Base-by-base conservation (phyloP, 2,329 filamentous ascomycete genomes). In the Emericellopsis cladophorae region DNA sequence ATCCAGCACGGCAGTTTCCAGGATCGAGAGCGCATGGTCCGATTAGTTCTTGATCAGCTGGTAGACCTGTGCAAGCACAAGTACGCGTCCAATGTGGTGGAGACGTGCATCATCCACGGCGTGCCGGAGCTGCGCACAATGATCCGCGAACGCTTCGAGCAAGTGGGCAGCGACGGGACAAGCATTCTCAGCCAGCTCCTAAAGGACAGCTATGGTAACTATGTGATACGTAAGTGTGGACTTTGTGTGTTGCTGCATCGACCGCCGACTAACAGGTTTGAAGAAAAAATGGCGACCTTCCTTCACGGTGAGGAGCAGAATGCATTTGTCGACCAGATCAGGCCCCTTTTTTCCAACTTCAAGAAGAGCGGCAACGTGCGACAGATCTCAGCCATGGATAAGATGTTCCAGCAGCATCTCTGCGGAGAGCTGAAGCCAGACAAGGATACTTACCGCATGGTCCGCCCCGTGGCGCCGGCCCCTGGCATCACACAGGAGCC, bases 61-160 rank as follows among this genome's bases (percentile, higher is more conserved):
- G 61, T 95, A 32, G 64, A 66, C 2, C 80, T 87, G 51, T 95
- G 88, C 22, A 95, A 88, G 66, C 87, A 96, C 66, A 98, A 98
- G 58, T 93, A 86, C 54, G 90, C 92, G 1, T 95, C 89, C 54
- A 96, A 98, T 51, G 90, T 98, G 3, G 90, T 98, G 1, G 92
- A 98, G 61, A 90, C 87, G 60, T 94, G 88, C 55, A 81, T 96
- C 45, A 69, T 82, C 42, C 75, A 72, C 49, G 86, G 85, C 16
- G 76, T 76, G 1, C 65, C 74, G 16, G 68, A 79, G 39, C 83
- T 94, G 55, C 79, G 83, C 40, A 72, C 68, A 29, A 69, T 72
- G 26, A 87, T 95, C 44, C 74, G 84, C 40, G 65, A 67, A 39
- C 69, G 75, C 44, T 65, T 89, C 22, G 79, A 72, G 2, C 68